phyloP scores from a whole-genome alignment of 768 basidiomycete species.

The Trametes elegans region DNA sequence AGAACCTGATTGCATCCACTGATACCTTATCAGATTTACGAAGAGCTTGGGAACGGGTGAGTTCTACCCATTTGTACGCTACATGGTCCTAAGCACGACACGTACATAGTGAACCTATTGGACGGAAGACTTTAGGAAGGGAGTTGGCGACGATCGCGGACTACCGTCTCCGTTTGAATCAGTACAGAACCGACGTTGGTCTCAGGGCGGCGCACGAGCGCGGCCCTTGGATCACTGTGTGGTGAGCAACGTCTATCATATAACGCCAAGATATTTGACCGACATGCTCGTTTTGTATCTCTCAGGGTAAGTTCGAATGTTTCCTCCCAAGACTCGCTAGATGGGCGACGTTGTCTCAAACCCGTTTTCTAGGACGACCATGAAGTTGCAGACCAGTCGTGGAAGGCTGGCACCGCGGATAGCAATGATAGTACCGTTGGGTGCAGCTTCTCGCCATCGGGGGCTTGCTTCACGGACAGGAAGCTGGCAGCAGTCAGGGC shows the following conservation, averaged over 20 bases:
- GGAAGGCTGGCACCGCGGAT: conserved; percentile 55
- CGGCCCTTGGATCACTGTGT: conserved; percentile 57
- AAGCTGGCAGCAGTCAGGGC: conserved; percentile 58
- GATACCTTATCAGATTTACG: conserved; percentile 42
- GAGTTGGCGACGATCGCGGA: conserved; percentile 57
- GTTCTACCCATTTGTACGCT: too few relatives aligned
- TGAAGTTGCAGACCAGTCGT: conserved; percentile 55
- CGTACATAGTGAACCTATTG: conserved; percentile 42
- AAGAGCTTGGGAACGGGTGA: conserved; percentile 39
- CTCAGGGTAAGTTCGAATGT: neutral
- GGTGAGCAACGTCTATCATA: conserved; percentile 31
- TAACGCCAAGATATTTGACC: too few relatives aligned
- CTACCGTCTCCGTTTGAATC: conserved; percentile 49
- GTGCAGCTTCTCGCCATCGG: conserved; percentile 50
- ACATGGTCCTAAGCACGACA: neutral
- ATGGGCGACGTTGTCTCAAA: too few relatives aligned
- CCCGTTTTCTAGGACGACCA: conserved; percentile 49
- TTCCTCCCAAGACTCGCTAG: neutral
- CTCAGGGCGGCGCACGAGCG: conserved; percentile 47
- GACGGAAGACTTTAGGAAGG: conserved; percentile 47
- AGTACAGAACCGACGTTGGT: conserved; percentile 52
- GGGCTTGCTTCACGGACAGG: conserved; percentile 57
- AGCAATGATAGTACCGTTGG: conserved; percentile 52
- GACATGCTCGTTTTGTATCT: neutral
- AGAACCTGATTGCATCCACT: too few relatives aligned